phyloP scores from a whole-genome alignment of 1,284 basidiomycete genomes.

The Fomes fomentarius region DNA sequence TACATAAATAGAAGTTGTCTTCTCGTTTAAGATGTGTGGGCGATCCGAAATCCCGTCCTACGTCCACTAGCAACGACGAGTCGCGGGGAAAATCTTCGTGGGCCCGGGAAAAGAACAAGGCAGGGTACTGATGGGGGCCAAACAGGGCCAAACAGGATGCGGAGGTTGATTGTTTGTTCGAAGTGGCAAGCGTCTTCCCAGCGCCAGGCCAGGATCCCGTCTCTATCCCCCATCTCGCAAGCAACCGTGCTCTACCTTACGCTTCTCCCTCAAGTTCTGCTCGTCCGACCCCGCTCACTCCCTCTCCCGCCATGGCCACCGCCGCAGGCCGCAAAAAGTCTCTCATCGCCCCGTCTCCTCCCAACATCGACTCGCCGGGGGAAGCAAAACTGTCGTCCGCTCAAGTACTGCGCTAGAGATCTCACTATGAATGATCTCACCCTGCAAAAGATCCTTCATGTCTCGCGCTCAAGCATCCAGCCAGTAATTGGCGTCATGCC shows the following conservation, averaged over 20 bases:
- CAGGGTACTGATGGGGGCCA: conserved; percentile 15
- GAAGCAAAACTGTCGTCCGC: too few relatives aligned
- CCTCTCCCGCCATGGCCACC: conserved; percentile 53
- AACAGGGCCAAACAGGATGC: conserved; percentile 23
- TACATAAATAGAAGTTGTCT: too few relatives aligned
- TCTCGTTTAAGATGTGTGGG: too few relatives aligned
- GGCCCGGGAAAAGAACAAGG: conserved; percentile 18
- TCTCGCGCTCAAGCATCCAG: too few relatives aligned
- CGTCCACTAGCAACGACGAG: too few relatives aligned
- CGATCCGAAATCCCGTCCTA: too few relatives aligned
- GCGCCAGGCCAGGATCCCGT: conserved; percentile 18
- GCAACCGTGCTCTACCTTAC: conserved; percentile 14
- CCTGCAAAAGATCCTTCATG: too few relatives aligned
- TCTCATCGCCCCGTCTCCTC: conserved; percentile 64
- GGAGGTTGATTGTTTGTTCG: conserved; percentile 27
- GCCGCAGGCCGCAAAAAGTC: conserved; percentile 83
- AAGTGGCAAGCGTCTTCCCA: conserved; percentile 18
- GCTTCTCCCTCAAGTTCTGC: conserved; percentile 9
- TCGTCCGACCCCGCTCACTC: conserved; percentile 7
- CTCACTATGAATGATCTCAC: too few relatives aligned
- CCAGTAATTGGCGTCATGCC: too few relatives aligned
- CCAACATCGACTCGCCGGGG: conserved; percentile 73
- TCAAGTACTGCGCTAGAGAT: too few relatives aligned
- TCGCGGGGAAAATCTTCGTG: too few relatives aligned
- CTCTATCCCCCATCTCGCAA: conserved; percentile 23